Percentiles rank a stretch among this genome's conserved stretches.
Evolutionary conservation across 768 basidiomycete species (phyloP).

Genomic region (Trametes cinnabarina): DNA sequence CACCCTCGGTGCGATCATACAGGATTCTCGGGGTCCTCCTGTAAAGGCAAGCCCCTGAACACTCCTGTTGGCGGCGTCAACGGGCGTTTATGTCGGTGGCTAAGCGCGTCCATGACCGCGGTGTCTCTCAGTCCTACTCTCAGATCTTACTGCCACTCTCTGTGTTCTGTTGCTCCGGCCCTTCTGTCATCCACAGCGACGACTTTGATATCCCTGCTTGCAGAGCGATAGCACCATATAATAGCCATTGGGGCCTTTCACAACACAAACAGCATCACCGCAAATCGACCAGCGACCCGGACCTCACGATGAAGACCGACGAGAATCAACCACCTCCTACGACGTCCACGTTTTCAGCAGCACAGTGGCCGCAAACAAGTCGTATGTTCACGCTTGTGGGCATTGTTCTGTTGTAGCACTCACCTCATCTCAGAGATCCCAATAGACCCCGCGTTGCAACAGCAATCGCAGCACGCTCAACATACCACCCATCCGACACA

Average conservation of each 20-base stretch:
- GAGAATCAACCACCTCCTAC: slow-evolving; percentile 27
- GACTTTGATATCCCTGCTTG: no score
- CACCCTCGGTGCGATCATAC: background rate
- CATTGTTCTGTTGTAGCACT: background rate
- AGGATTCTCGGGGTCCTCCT: background rate
- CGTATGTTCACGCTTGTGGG: slow-evolving; percentile 28
- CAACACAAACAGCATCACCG: background rate
- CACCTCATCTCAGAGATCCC: slow-evolving; percentile 47
- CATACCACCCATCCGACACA: slow-evolving; percentile 29
- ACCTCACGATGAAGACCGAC: slow-evolving; percentile 43
- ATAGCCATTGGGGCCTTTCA: no score
- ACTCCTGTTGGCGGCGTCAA: no score
- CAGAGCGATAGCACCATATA: no score
- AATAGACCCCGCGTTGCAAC: slow-evolving; percentile 68
- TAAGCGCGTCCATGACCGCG: no score
- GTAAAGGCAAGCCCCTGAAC: no score
- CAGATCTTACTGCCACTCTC: no score
- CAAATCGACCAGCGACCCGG: background rate
- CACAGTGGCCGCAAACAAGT: slow-evolving; percentile 38
- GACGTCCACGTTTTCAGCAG: slow-evolving; percentile 35
- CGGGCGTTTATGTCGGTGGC: background rate
- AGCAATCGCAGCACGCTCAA: slow-evolving; percentile 45
- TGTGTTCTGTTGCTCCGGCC: no score
- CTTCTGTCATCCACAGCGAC: no score
- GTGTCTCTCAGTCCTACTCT: no score